Base-by-base conservation (phyloP, 345 rosid genomes). In the Brassica juncea region DNA sequence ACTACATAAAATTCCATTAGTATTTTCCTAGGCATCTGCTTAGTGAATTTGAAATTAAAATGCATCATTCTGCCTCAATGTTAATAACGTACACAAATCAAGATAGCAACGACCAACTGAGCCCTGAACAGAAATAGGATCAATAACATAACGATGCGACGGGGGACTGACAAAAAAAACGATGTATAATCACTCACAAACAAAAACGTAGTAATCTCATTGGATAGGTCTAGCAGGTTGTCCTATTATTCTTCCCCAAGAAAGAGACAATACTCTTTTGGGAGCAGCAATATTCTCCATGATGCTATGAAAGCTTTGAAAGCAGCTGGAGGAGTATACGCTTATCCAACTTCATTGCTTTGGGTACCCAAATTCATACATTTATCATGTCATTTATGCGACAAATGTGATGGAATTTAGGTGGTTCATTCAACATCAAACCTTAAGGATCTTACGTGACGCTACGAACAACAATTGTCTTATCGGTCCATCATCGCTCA, bases 281-380 rank as follows among this genome's bases (percentile, higher is more conserved):
- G 98, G 98, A 83, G 97, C 94, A 80, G 93, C 99, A 15, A 94
- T 42, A 42, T 93, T 84, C 86, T 93, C 55, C 83, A 34, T 58
- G 92, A 94, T 82, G 99, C 94, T 76, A 90, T 92, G 99, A 92
- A 85, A 85, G 91, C 91, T 25, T 84, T 91, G 54, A 91, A 87
- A 78, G 96, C 91, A 5, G 91, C 99, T 73, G 97, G 99, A 77
- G 92, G 88, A 90, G 99, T 91, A 84, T 42, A 68, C 27, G 0
- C 64, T 70, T 3, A 6, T 58, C 68, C 5, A 35, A 54, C 49
- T 52, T 47, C n/a, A 4, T 68, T 68, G 27, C n/a, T 61, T 23
- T 62, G 1, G n/a, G 15, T 35, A 19, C 19, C 9, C 15, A 12
- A 7, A 25, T 30, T 47, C 30, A 10, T 58, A 31, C 12, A 28